A percentile compares a stretch with the other conserved stretches of the same genome.
Evolutionary conservation across 163 green algal genomes (phyloP).

Genomic region (Scenedesmus sp.): DNA sequence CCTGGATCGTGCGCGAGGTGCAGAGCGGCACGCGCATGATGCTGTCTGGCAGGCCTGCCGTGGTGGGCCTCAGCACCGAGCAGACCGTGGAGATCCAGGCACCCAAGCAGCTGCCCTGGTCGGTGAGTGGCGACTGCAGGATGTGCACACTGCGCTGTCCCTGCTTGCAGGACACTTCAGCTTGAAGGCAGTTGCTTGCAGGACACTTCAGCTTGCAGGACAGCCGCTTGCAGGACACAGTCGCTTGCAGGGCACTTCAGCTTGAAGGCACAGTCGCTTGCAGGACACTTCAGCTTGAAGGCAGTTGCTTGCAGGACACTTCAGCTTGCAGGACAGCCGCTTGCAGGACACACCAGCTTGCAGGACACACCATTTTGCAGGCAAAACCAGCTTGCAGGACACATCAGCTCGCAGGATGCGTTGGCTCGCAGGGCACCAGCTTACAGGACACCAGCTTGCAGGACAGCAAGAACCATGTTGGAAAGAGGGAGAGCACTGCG

Average conservation of each 20-base stretch:
- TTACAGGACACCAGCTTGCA: not conserved
- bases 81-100: slow-evolving; percentile 36
- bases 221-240: too few relatives aligned
- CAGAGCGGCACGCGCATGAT: slow-evolving; percentile 55
- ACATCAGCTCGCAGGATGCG: too few relatives aligned
- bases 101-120: slow-evolving; percentile 28
- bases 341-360: not conserved
- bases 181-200: not conserved
- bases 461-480: not conserved
- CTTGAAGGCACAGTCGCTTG: not conserved
- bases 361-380: not conserved
- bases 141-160: not conserved
- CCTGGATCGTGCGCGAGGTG: slow-evolving; percentile 56
- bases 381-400: not conserved
- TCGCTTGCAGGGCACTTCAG: not conserved
- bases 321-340: not conserved
- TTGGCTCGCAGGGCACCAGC: not conserved
- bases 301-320: not conserved
- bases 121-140: slow-evolving; percentile 24
- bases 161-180: too few relatives aligned
- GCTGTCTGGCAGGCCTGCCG: slow-evolving; percentile 27
- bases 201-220: not conserved
- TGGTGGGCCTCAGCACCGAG: slow-evolving; percentile 30
- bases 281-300: not conserved
- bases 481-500: not conserved